Base-by-base conservation (phyloP, 2,329 filamentous ascomycete species). In the Microascus cirrosus region DNA sequence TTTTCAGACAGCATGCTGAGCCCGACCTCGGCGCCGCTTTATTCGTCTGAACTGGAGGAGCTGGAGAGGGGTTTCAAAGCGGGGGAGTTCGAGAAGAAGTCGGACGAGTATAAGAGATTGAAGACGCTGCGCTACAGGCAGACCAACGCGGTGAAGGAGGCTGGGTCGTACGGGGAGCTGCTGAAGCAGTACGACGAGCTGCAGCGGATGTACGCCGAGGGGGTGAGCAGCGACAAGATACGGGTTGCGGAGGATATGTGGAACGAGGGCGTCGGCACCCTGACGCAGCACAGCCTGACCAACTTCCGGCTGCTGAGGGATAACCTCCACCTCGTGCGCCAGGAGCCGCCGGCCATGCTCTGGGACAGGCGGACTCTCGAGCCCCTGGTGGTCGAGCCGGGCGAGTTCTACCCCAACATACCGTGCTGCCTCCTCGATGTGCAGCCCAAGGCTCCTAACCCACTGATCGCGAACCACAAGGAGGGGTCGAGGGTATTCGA, bases 281-380 rank as follows among this genome's bases (percentile, higher is more conserved):
- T 72, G 45, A 67, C 70, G 58, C 69, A 68, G 59, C 70, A 67
- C 63, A 59, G 63, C 11, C 62, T 64, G 28, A 66, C 67, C 35
- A 70, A 74, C 58, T 76, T 75, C 63, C 59, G 65, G 24, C 67
- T 71, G 34, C 64, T 71, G 54, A 72, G 74, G 34, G 84, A 88
- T 63, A 82, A 84, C 65, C 67, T 77, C 52, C 78, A 81, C 61
- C 62, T 79, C 18, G 74, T 78, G 64, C 67, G 71, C 55, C 73
- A 78, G 68, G 63, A 74, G 0, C 74, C 77, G 1, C 79, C 83
- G 0, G 64, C 77, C 1, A 69, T 93, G 3, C 64, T 76, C 28
- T 92, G 85, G 83, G 90, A 95, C 68, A 77, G 80, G 1, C 83
- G 91, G 18, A 71, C 75, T 1, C 84, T 82, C 64, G 89, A 95